Evolutionary conservation across 441 rosid genomes (phyloP), one percentile per base, ranked within the genome.

Genomic region (Corymbia citriodora): DNA sequence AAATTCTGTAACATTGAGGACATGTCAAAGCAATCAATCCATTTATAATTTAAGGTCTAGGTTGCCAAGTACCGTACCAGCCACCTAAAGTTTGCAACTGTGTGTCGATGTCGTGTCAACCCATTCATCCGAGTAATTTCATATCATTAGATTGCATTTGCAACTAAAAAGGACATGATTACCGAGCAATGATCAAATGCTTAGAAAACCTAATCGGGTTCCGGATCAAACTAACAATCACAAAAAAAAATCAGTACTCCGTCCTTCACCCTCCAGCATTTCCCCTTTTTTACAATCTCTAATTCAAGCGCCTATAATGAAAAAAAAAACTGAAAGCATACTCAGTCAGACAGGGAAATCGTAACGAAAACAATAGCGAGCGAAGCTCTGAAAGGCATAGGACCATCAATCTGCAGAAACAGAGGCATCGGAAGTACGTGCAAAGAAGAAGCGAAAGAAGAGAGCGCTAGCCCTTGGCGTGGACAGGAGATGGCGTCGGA

Each of bases 401-500:
- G 40, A 87, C 61, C 79, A 55, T 54, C 85, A 45, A 52, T 19
- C 6, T 3, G 13, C 16, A 29, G 31, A n/a, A 54, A 74, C 49
- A 36, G 40, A 36, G 40, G 40, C 40, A 36, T 36, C 40, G 40
- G 40, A 36, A 36, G 40, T 36, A 36, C 40, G 40, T 36, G 40
- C 40, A 36, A 36, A 36, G 40, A 36, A 36, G 86, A 52, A 61
- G 90, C 55, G 59, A 11, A 21, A 13, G 91, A 29, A 31, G 55
- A 85, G 87, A 85, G 33, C 19, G 74, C 61, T 23, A 33, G 96
- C 98, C 97, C 93, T 92, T 91, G 23, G 90, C 94, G 81, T 90
- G 91, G 94, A 94, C 93, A 82, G 95, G 52, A 52, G 31, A 88
- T 65, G 96, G 86, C 10, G 95, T 36, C 92, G 96, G 92, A 25